These are phyloP conservation scores for Alternaria arborescens DNA, from an alignment of 2,329 filamentous ascomycete genomes.

Conservation along the genomic window DNA sequence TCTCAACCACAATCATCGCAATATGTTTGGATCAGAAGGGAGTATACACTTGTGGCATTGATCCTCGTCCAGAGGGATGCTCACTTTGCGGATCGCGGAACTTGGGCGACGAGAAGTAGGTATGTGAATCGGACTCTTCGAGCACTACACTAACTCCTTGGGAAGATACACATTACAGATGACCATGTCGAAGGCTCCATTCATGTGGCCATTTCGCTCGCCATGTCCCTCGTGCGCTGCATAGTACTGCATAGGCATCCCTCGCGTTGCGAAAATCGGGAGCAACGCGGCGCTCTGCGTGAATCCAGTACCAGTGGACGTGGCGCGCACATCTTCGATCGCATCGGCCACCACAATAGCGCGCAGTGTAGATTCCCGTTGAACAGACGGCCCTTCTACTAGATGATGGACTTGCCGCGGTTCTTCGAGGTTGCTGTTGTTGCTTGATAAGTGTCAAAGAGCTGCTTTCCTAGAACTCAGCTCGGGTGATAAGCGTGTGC, in stretches of 20 bases:
- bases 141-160: neutral
- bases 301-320: neutral
- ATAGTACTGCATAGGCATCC: too few species aligned
- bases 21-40: neutral
- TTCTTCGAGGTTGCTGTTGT: neutral
- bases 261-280: neutral
- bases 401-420: accelerated
- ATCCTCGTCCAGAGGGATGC: neutral
- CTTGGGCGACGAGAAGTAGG: neutral
- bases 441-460: neutral
- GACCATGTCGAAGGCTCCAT: neutral
- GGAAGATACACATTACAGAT: neutral
- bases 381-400: accelerated
- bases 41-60: neutral
- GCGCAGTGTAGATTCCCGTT: too few species aligned
- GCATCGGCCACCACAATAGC: too few species aligned
- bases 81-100: neutral
- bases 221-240: neutral
- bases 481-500: neutral
- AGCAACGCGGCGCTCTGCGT: neutral
- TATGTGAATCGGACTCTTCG: neutral
- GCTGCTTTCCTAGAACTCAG: neutral
- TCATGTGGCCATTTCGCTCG: neutral
- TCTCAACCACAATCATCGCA: accelerated
- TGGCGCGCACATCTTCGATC: too few species aligned